Conservation (phyloP, 2,329 filamentous ascomycete species). For the Lomentospora prolificans region DNA sequence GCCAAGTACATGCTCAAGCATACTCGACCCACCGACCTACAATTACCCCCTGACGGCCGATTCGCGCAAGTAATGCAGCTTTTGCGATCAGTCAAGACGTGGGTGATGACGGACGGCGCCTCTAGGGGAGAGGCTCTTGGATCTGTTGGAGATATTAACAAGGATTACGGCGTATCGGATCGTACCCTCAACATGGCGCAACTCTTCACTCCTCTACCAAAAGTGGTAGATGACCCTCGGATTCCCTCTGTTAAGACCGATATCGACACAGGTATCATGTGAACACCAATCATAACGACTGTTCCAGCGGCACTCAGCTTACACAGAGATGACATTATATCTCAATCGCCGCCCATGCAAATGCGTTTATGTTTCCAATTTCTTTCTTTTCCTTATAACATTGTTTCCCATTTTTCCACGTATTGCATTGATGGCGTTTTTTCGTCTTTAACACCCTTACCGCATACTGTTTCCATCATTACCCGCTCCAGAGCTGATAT, state of each 20-base stretch:
- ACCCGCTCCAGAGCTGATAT: not conserved
- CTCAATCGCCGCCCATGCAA: not conserved
- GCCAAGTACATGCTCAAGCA: constrained; percentile 56
- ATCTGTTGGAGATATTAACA: constrained; percentile 58
- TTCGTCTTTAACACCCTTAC: not conserved
- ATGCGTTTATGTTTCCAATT: constrained; percentile 19
- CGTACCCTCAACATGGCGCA: constrained; percentile 62
- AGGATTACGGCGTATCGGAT: constrained; percentile 52
- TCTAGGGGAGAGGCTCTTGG: constrained; percentile 58
- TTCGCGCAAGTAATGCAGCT: constrained; percentile 51
- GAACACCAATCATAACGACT: not conserved
- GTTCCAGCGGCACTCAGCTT: not conserved
- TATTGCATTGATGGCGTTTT: constrained; percentile 6
- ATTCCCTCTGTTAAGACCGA: constrained; percentile 33
- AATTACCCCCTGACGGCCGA: constrained; percentile 46
- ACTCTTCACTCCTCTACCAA: constrained; percentile 53
- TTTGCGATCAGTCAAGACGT: constrained; percentile 48
- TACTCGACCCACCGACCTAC: constrained; percentile 41
- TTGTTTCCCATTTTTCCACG: constrained; percentile 5
- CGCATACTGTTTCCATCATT: not conserved
- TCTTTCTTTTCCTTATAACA: constrained; percentile 11
- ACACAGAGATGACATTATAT: not conserved
- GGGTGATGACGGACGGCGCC: constrained; percentile 54
- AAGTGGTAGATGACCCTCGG: constrained; percentile 31
- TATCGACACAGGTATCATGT: constrained; percentile 14